These are phyloP conservation scores for Aspergillus hiratsukae DNA, from an alignment of 2,329 filamentous ascomycete species.

Conservation along the genomic window DNA sequence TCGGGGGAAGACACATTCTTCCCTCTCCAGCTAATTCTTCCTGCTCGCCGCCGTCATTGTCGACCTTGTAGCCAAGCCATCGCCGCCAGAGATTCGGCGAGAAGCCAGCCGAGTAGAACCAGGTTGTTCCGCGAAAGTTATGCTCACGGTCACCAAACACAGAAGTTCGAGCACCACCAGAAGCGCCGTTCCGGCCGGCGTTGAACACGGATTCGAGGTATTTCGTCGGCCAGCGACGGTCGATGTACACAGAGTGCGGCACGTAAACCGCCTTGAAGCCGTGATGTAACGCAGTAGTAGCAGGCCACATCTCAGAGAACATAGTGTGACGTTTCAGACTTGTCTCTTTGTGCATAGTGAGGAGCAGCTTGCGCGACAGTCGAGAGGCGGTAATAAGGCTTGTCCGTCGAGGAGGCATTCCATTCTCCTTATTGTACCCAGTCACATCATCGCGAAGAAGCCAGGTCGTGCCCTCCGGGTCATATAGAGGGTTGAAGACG, in stretches of 20 bases:
- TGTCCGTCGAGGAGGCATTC: slow-evolving; percentile 65
- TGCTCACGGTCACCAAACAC: slow-evolving; percentile 82
- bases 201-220: slow-evolving; percentile 80
- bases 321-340: slow-evolving; percentile 79
- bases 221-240: slow-evolving; percentile 76
- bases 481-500: slow-evolving; percentile 85
- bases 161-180: slow-evolving; percentile 66
- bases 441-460: slow-evolving; percentile 76
- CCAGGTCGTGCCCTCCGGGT: slow-evolving; percentile 85
- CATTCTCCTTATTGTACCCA: slow-evolving; percentile 65
- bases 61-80: slow-evolving; percentile 79
- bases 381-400: slow-evolving; percentile 86
- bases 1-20: slow-evolving; percentile 84
- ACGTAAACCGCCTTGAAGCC: slow-evolving; percentile 89
- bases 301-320: slow-evolving; percentile 96
- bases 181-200: slow-evolving; percentile 67
- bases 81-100: slow-evolving; percentile 74
- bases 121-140: slow-evolving; percentile 80
- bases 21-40: slow-evolving; percentile 71
- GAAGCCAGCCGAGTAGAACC: slow-evolving; percentile 88
- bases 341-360: slow-evolving; percentile 88
- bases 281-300: slow-evolving; percentile 81
- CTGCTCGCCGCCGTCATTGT: slow-evolving; percentile 73
- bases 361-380: slow-evolving; percentile 72
- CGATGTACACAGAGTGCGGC: slow-evolving; percentile 83